A percentile compares a stretch with the other conserved stretches of the same genome.
Evolutionary conservation across 768 basidiomycete species (phyloP).

Genomic region (Hysterangium stoloniferum): DNA sequence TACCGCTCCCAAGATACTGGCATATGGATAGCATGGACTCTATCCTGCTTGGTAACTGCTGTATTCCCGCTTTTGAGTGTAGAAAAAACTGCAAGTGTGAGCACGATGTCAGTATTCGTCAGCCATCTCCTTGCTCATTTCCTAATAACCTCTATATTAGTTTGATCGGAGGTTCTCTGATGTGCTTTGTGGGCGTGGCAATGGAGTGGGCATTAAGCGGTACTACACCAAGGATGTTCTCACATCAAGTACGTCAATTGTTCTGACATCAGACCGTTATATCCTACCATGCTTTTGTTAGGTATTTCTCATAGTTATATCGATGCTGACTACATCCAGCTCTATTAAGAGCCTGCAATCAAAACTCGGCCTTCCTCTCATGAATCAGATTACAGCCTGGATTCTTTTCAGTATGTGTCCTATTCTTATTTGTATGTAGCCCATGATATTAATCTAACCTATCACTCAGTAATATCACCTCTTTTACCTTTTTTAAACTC

Average conservation of each 20-base stretch:
- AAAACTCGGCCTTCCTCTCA: constrained; percentile 55
- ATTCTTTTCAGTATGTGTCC: constrained; percentile 43
- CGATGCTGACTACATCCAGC: constrained; percentile 46
- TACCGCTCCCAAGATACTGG: constrained; percentile 17
- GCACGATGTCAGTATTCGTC: constrained; percentile 48
- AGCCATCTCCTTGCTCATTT: background rate
- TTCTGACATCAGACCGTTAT: background rate
- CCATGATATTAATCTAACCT: background rate
- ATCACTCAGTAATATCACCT: constrained; percentile 39
- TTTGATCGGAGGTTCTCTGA: constrained; percentile 38
- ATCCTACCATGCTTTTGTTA: constrained; percentile 20
- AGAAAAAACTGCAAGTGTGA: constrained; percentile 58
- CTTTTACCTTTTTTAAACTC: constrained; percentile 40
- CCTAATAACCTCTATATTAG: constrained; percentile 21
- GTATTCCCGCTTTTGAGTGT: constrained; percentile 69
- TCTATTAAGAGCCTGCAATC: constrained; percentile 56
- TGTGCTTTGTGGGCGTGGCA: constrained; percentile 31
- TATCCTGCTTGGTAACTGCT: constrained; percentile 44
- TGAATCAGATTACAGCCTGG: constrained; percentile 63
- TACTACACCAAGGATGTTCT: background rate
- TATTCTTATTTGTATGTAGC: background rate
- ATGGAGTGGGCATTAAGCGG: background rate
- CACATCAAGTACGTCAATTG: background rate
- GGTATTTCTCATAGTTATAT: constrained; percentile 36
- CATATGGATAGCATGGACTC: constrained; percentile 32